phyloP scores from a whole-genome alignment of 192 early-diverging fungal species.

The Gaertneriomyces semiglobifer region DNA sequence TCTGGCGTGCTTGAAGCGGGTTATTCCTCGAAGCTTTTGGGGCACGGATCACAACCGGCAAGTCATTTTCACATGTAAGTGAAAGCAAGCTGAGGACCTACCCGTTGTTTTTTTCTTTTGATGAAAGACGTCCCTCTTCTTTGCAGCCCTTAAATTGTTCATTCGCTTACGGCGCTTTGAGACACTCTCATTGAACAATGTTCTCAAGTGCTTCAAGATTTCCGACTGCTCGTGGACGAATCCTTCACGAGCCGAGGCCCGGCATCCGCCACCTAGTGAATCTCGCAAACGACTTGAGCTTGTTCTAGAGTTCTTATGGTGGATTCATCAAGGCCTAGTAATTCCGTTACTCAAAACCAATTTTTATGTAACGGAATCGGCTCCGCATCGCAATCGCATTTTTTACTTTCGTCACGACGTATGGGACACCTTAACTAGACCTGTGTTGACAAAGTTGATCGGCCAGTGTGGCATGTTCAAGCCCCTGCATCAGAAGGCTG shows the following conservation, averaged over 20 bases:
- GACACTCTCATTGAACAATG: slow-evolving; percentile 52
- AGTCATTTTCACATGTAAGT: slow-evolving; percentile 47
- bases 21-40: slow-evolving; percentile 63
- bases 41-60: slow-evolving; percentile 59
- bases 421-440: slow-evolving; percentile 58
- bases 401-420: slow-evolving; percentile 77
- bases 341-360: slow-evolving; percentile 57
- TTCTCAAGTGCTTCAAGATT: slow-evolving; percentile 52
- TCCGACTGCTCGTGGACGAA: slow-evolving; percentile 8
- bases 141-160: slow-evolving; percentile 49
- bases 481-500: too few species aligned
- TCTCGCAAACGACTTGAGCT: slow-evolving; percentile 51
- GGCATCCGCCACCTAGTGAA: slow-evolving; percentile 44
- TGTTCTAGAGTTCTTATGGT: slow-evolving; percentile 59
- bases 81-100: not conserved
- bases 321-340: slow-evolving; percentile 61
- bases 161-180: slow-evolving; percentile 61
- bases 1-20: slow-evolving; percentile 12
- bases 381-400: slow-evolving; percentile 56
- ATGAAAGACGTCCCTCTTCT: not conserved
- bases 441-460: slow-evolving; percentile 47
- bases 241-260: not conserved
- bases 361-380: slow-evolving; percentile 81
- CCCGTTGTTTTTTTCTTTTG: not conserved
- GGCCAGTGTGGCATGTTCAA: not conserved